Conservation (phyloP, 352 stramenopile genomes). For the Ophiocytium majus region DNA sequence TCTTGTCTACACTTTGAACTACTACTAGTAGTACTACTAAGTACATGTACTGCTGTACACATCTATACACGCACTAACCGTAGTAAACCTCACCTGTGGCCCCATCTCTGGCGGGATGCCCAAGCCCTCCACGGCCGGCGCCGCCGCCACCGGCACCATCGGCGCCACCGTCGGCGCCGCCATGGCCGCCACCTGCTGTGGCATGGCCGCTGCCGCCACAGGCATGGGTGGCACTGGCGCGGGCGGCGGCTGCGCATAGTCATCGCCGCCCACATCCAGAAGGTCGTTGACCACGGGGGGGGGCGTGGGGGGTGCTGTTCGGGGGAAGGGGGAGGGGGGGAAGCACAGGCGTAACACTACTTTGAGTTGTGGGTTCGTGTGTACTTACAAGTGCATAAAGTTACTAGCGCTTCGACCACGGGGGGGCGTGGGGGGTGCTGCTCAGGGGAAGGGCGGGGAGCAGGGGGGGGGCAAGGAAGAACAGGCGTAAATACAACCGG, state of each 20-base stretch:
- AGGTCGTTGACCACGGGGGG: constrained; percentile 34
- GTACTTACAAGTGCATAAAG: no score
- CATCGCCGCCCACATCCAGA: constrained; percentile 33
- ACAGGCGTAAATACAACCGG: no score
- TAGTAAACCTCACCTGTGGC: background rate
- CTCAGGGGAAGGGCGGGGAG: no score
- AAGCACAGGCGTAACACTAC: no score
- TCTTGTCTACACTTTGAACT: background rate
- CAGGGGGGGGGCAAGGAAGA: no score
- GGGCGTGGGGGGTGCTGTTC: background rate
- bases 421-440: no score
- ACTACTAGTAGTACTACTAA: background rate
- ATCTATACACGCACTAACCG: background rate
- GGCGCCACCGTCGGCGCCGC: background rate
- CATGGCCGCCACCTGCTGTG: background rate
- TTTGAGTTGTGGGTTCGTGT: no score
- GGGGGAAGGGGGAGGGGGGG: no score
- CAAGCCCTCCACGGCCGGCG: background rate
- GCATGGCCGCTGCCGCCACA: constrained; percentile 16
- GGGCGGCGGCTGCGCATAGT: background rate
- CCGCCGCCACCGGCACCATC: background rate
- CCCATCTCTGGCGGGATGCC: background rate
- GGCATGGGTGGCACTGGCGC: background rate
- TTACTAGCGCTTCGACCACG: no score
- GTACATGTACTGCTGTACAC: background rate